These are phyloP conservation scores for Lophiotrema nucula DNA, from an alignment of 495 filamentous ascomycete genomes.

Conservation along the genomic window DNA sequence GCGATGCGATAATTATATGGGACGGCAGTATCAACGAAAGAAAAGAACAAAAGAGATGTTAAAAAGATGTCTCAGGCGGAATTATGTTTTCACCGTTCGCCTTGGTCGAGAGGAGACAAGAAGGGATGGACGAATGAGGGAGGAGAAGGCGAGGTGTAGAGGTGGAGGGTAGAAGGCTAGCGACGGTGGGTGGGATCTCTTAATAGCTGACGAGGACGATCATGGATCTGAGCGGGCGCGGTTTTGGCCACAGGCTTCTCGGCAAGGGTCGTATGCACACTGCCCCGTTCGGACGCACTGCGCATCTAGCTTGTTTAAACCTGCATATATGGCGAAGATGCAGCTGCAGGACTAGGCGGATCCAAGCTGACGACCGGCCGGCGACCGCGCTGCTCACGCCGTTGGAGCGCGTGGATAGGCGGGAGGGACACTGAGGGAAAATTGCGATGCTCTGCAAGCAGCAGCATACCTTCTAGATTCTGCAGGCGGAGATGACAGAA, in stretches of 20 bases:
- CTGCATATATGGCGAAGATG: conserved; percentile 29
- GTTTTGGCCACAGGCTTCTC: conserved; percentile 31
- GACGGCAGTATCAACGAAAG: conserved; percentile 41
- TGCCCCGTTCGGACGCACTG: conserved; percentile 31
- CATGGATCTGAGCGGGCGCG: conserved; percentile 28
- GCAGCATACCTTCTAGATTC: not conserved
- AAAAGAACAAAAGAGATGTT: conserved; percentile 53
- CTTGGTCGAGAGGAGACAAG: conserved; percentile 34
- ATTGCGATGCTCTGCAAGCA: conserved; percentile 30
- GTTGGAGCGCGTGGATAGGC: conserved; percentile 30
- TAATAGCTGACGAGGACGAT: conserved; percentile 30
- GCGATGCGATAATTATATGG: conserved; percentile 33
- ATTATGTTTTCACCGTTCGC: conserved; percentile 55
- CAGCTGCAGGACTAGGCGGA: conserved; percentile 31
- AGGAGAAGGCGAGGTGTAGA: conserved; percentile 42
- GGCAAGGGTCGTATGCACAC: conserved; percentile 34
- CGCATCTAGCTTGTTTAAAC: conserved; percentile 28
- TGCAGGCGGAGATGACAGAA: conserved; percentile 28
- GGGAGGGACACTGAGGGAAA: conserved; percentile 5
- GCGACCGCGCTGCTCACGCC: conserved; percentile 26
- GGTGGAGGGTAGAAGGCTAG: conserved; percentile 35
- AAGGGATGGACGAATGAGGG: conserved; percentile 45
- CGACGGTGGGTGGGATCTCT: conserved; percentile 30
- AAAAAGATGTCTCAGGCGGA: conserved; percentile 37
- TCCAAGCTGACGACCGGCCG: conserved; percentile 32